These are phyloP conservation scores for Dipteronia sinensis DNA, from an alignment of 345 rosid genomes.

Conservation along the genomic window DNA sequence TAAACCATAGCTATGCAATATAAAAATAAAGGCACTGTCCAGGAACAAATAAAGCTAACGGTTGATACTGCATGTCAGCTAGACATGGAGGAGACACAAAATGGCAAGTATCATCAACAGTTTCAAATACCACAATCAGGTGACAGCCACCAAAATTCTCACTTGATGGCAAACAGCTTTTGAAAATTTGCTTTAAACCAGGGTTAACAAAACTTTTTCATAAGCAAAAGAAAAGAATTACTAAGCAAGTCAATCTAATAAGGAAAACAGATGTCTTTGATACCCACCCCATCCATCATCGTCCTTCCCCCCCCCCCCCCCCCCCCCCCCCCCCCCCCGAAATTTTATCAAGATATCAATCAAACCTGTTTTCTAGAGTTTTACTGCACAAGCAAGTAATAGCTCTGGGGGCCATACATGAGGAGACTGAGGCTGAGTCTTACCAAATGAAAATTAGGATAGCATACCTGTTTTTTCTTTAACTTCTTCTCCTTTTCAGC, in stretches of 20 bases:
- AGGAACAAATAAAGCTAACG: background rate
- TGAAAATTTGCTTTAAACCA: too few species aligned
- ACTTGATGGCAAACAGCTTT: background rate
- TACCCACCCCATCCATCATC: too few species aligned
- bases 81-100: background rate
- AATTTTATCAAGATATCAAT: background rate
- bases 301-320: too few species aligned
- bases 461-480: conserved; percentile 82
- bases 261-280: background rate
- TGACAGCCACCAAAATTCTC: background rate
- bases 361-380: conserved; percentile 1
- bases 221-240: background rate
- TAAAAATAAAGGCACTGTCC: background rate
- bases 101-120: background rate
- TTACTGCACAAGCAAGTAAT: background rate
- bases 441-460: background rate
- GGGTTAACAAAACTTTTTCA: background rate
- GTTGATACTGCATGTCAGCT: conserved; percentile 1
- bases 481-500: conserved; percentile 81
- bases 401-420: background rate
- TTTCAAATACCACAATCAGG: background rate
- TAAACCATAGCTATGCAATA: background rate
- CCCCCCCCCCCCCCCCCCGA: too few species aligned
- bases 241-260: background rate
- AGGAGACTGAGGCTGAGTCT: background rate